Conservation (phyloP, 306 rosid species). For the Dalbergia cultrata region DNA sequence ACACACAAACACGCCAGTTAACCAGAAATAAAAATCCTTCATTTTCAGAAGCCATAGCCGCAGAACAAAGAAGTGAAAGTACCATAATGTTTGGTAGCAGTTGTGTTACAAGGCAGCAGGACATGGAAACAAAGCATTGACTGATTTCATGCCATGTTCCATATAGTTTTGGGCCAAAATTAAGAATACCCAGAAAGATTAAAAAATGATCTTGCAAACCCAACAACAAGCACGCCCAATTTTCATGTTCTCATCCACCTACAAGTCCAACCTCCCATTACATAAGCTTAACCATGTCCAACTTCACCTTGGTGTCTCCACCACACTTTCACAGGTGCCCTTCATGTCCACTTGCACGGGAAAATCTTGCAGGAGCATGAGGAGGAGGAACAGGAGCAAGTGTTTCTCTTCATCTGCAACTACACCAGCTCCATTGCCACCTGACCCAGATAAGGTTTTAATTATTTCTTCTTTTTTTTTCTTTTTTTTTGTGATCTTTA, state of each 20-base stretch:
- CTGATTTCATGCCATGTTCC: neutral
- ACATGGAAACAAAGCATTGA: constrained; percentile 23
- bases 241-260: constrained; percentile 20
- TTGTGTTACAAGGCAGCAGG: neutral
- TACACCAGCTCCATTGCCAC: constrained; percentile 48
- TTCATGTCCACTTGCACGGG: constrained; percentile 33
- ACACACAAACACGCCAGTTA: neutral
- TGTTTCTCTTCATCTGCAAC: constrained; percentile 46
- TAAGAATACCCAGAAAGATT: constrained; percentile 40
- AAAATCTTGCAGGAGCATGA: constrained; percentile 45
- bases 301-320: constrained; percentile 21
- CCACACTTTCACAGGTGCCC: constrained; percentile 40
- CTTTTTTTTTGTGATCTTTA: neutral
- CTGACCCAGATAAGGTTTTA: constrained; percentile 63
- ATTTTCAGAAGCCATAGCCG: constrained; percentile 40
- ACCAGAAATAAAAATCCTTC: neutral
- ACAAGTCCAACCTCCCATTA: constrained; percentile 41
- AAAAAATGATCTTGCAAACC: constrained; percentile 51
- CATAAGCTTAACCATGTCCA: constrained; percentile 34
- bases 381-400: constrained; percentile 45
- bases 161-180: constrained; percentile 36
- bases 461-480: neutral
- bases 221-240: constrained; percentile 48
- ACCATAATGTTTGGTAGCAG: constrained; percentile 36
- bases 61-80: neutral